Evolutionary conservation across 139 green algal genomes (phyloP).

Genomic region (Chlamydomonas schloesseri): DNA sequence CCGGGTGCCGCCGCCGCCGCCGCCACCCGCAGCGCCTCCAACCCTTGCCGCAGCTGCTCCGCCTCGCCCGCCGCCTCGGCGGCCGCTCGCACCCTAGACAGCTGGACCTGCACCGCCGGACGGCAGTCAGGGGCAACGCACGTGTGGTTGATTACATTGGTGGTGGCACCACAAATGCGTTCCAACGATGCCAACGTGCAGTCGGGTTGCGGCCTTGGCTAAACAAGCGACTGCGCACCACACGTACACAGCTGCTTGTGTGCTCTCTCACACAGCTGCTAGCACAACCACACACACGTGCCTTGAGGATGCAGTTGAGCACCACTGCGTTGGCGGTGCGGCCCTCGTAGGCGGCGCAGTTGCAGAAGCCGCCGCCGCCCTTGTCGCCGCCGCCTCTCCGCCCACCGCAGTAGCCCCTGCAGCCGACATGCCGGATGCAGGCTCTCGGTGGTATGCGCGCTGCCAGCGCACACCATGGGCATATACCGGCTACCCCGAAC

Average conservation of each 20-base stretch:
- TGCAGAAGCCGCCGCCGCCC: background rate
- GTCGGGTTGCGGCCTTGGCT: no score
- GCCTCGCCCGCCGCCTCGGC: background rate
- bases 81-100: background rate
- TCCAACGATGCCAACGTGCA: no score
- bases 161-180: background rate
- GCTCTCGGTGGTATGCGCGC: background rate
- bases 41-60: background rate
- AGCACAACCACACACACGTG: no score
- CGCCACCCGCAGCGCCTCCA: conserved; percentile 10
- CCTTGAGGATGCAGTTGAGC: conserved; percentile 24
- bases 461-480: no score
- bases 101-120: conserved; percentile 3
- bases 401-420: background rate
- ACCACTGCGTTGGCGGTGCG: background rate
- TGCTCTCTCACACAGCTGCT: no score
- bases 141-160: background rate
- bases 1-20: background rate
- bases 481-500: no score
- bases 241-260: no score
- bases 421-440: background rate
- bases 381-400: background rate
- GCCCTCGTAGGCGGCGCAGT: conserved; percentile 7
- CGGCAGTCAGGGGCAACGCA: no score
- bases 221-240: no score